A percentile compares a stretch with the other conserved stretches of the same genome.
Evolutionary conservation across 768 basidiomycete genomes (phyloP).

Genomic region (Exidia glandulosa): DNA sequence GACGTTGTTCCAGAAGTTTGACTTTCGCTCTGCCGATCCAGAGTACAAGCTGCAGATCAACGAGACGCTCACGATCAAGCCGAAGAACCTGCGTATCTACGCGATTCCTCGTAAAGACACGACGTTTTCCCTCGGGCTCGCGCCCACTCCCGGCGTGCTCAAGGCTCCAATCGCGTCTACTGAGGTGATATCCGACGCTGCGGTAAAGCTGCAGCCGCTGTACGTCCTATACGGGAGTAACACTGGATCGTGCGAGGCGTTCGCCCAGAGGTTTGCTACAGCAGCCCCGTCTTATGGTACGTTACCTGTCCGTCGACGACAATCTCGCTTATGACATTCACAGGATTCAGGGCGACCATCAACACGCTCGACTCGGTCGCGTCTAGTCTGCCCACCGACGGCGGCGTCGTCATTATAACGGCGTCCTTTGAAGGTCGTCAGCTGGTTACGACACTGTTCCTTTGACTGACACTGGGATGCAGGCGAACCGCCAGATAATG

Average conservation of each 20-base stretch:
- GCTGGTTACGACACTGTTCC: too few species aligned
- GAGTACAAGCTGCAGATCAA: slow-evolving; percentile 33
- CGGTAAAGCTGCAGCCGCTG: neutral
- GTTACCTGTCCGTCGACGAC: neutral
- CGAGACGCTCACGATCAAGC: slow-evolving; percentile 38
- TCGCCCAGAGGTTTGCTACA: slow-evolving; percentile 33
- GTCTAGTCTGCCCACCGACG: slow-evolving; percentile 28
- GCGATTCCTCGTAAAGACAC: slow-evolving; percentile 23
- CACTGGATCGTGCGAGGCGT: slow-evolving; percentile 37
- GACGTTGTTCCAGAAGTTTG: slow-evolving; percentile 37
- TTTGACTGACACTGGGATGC: too few species aligned
- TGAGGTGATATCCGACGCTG: too few species aligned
- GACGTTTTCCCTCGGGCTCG: neutral
- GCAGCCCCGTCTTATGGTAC: slow-evolving; percentile 28
- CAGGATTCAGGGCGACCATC: slow-evolving; percentile 30
- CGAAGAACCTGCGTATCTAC: slow-evolving; percentile 28
- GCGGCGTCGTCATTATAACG: slow-evolving; percentile 34
- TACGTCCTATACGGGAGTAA: slow-evolving; percentile 37
- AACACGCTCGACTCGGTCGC: slow-evolving; percentile 30
- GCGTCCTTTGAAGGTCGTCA: slow-evolving; percentile 42
- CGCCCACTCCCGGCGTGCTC: neutral
- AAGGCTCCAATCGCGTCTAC: too few species aligned
- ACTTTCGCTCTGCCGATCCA: slow-evolving; percentile 31
- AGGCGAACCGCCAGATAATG: slow-evolving; percentile 40
- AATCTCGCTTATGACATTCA: neutral